These are phyloP conservation scores for Hirsutella thompsonii DNA, from an alignment of 2,329 filamentous ascomycete genomes.

Conservation along the genomic window DNA sequence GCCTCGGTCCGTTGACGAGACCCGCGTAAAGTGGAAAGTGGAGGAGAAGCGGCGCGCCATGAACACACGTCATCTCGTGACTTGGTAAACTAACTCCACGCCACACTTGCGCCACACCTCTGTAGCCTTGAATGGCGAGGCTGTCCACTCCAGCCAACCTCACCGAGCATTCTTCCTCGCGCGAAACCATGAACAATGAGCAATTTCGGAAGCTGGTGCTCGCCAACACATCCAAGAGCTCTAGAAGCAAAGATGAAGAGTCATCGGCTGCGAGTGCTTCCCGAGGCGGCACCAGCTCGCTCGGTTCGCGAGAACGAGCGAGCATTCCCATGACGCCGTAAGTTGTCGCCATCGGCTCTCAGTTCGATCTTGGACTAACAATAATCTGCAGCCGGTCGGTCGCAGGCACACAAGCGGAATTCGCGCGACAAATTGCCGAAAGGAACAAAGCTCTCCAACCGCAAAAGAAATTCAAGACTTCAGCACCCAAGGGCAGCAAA, in stretches of 20 bases:
- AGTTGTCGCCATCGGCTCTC: slow-evolving; percentile 16
- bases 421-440: slow-evolving; percentile 75
- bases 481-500: slow-evolving; percentile 71
- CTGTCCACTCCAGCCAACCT: no score
- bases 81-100: slow-evolving; percentile 3
- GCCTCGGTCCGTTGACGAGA: neutral
- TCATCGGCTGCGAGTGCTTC: slow-evolving; percentile 18
- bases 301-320: slow-evolving; percentile 67
- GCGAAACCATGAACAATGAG: slow-evolving; percentile 71
- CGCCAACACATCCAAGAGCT: slow-evolving; percentile 27
- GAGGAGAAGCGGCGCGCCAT: neutral
- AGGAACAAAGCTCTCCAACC: slow-evolving; percentile 42
- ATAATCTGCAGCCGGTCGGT: slow-evolving; percentile 46
- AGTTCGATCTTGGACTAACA: slow-evolving; percentile 4
- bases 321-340: slow-evolving; percentile 94
- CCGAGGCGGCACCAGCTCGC: slow-evolving; percentile 26
- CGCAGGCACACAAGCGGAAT: slow-evolving; percentile 44
- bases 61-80: slow-evolving; percentile 30
- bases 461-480: slow-evolving; percentile 64
- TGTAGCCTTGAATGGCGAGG: neutral
- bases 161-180: neutral
- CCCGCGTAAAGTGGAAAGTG: neutral
- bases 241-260: slow-evolving; percentile 30
- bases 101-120: slow-evolving; percentile 5
- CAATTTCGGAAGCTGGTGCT: slow-evolving; percentile 77